These are phyloP conservation scores for Penicillium sp. DNA, from an alignment of 2,329 filamentous ascomycete genomes.

Conservation along the genomic window DNA sequence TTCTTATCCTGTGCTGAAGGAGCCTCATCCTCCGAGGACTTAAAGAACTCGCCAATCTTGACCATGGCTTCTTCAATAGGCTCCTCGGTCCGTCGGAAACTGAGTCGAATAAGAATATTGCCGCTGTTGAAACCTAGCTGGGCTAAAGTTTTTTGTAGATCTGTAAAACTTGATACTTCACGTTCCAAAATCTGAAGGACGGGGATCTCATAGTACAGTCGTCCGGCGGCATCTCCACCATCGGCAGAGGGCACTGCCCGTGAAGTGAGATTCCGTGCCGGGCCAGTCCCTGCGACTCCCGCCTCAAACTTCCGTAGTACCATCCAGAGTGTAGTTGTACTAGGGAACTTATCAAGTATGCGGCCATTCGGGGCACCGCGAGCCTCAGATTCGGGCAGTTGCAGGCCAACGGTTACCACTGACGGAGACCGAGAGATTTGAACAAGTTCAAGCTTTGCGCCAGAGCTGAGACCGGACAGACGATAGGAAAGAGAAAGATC, in stretches of 20 bases:
- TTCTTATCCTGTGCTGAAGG: slow-evolving; percentile 19
- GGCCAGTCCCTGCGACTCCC: slow-evolving; percentile 59
- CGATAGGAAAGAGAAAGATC: slow-evolving; percentile 83
- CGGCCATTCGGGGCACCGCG: slow-evolving; percentile 62
- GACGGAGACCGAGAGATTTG: slow-evolving; percentile 81
- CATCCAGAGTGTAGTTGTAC: slow-evolving; percentile 84
- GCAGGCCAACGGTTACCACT: slow-evolving; percentile 82
- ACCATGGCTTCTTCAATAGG: slow-evolving; percentile 82
- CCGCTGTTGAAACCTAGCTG: slow-evolving; percentile 86
- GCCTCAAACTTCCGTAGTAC: slow-evolving; percentile 87
- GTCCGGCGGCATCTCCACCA: slow-evolving; percentile 60
- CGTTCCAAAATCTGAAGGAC: slow-evolving; percentile 79
- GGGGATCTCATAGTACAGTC: slow-evolving; percentile 84
- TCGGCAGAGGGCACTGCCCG: slow-evolving; percentile 65
- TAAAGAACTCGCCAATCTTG: slow-evolving; percentile 75
- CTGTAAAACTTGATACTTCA: slow-evolving; percentile 71
- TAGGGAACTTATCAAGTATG: slow-evolving; percentile 80
- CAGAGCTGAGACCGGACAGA: slow-evolving; percentile 74
- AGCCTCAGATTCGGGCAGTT: slow-evolving; percentile 71
- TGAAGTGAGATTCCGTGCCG: slow-evolving; percentile 76
- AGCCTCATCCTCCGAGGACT: slow-evolving; percentile 40
- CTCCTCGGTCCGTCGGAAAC: slow-evolving; percentile 70
- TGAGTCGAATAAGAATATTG: slow-evolving; percentile 72
- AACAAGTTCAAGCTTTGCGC: slow-evolving; percentile 90
- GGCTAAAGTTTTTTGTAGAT: slow-evolving; percentile 83